Conservation (phyloP, 2,329 filamentous ascomycete species). For the Scytalidium sp. region DNA sequence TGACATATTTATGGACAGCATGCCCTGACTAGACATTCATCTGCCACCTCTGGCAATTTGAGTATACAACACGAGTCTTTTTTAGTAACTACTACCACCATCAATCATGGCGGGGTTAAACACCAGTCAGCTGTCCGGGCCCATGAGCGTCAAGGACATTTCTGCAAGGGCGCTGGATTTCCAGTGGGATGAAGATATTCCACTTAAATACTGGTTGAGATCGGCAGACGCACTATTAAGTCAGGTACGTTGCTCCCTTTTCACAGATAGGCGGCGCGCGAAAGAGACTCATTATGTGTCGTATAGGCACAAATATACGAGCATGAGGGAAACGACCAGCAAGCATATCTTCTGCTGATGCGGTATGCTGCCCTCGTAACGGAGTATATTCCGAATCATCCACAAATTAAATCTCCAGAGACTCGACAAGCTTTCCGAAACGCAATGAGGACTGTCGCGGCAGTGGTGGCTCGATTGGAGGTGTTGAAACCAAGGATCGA, state of each 20-base stretch:
- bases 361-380: slow-evolving; percentile 84
- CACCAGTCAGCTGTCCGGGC: slow-evolving; percentile 32
- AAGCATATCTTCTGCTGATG: slow-evolving; percentile 89
- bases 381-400: slow-evolving; percentile 71
- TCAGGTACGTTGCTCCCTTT: slow-evolving; percentile 58
- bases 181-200: slow-evolving; percentile 73
- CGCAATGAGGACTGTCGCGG: slow-evolving; percentile 59
- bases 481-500: slow-evolving; percentile 76
- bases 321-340: slow-evolving; percentile 78
- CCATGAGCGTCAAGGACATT: slow-evolving; percentile 75
- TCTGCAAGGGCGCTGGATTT: slow-evolving; percentile 73
- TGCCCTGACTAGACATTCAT: not conserved
- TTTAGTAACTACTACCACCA: slow-evolving; percentile 1
- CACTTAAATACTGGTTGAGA: slow-evolving; percentile 77
- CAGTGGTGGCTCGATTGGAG: slow-evolving; percentile 60
- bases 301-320: slow-evolving; percentile 78
- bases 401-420: slow-evolving; percentile 66
- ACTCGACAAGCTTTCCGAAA: slow-evolving; percentile 49
- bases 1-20: not conserved
- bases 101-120: slow-evolving; percentile 25
- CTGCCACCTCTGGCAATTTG: not conserved
- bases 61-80: not conserved
- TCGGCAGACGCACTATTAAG: slow-evolving; percentile 76
- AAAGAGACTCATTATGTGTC: slow-evolving; percentile 4
- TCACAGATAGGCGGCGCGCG: not conserved